These are phyloP conservation scores for Pythium aristosporum DNA, from an alignment of 352 stramenopile species.

Conservation along the genomic window DNA sequence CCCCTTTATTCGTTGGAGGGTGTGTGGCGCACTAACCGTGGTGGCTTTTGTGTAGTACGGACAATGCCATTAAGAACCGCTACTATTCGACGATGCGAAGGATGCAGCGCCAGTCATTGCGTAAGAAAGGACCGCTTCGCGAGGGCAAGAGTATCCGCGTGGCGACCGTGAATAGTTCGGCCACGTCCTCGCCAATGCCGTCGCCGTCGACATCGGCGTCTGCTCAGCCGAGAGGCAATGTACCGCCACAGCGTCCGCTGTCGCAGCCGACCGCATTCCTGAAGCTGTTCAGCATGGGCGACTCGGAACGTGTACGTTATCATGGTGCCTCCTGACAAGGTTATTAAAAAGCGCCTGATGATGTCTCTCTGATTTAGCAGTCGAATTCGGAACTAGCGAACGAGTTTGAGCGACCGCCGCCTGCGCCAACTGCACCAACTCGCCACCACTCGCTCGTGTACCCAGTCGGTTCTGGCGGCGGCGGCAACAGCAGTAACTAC, in stretches of 20 bases:
- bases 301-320: conserved; percentile 38
- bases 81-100: conserved; percentile 92
- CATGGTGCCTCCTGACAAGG: too few species aligned
- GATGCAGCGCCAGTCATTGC: conserved; percentile 86
- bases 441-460: conserved; percentile 51
- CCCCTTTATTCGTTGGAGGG: not conserved
- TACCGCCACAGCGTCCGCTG: conserved; percentile 28
- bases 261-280: conserved; percentile 50
- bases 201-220: conserved; percentile 14
- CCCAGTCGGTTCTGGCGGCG: conserved; percentile 24
- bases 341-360: not conserved
- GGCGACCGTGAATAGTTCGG: conserved; percentile 48
- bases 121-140: conserved; percentile 80
- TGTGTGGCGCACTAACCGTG: not conserved
- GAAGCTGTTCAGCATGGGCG: conserved; percentile 49
- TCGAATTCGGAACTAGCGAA: conserved; percentile 27
- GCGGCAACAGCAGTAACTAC: conserved; percentile 19
- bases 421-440: conserved; percentile 24
- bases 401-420: conserved; percentile 47
- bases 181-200: conserved; percentile 17
- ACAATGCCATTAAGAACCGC: conserved; percentile 92
- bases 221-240: not conserved
- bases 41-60: conserved; percentile 44
- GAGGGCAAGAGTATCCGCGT: conserved; percentile 82
- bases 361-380: conserved; percentile 6